Evolutionary conservation across 768 basidiomycete species (phyloP).

Genomic region (Asterophora lycoperdoides): DNA sequence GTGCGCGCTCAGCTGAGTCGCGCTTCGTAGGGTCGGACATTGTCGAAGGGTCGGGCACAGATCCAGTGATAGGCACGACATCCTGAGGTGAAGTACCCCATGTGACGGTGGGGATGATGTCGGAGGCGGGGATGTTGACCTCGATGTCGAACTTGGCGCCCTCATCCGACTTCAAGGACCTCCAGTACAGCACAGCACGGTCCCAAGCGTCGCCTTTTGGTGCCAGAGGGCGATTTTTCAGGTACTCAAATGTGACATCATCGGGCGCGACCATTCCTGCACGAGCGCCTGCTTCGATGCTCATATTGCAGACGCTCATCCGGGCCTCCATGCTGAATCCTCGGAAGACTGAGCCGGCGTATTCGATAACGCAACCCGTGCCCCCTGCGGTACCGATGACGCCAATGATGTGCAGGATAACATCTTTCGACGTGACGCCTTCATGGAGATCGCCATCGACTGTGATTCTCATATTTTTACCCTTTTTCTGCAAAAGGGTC

Average conservation of each 20-base stretch:
- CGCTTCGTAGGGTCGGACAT: constrained; percentile 64
- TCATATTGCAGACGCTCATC: constrained; percentile 94
- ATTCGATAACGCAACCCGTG: constrained; percentile 89
- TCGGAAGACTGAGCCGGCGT: constrained; percentile 84
- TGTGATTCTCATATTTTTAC: constrained; percentile 89
- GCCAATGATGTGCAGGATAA: constrained; percentile 87
- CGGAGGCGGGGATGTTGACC: constrained; percentile 73
- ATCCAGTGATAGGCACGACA: constrained; percentile 75
- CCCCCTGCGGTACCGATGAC: constrained; percentile 92
- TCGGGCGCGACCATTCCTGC: constrained; percentile 93
- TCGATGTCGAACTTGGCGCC: constrained; percentile 84
- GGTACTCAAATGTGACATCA: constrained; percentile 80
- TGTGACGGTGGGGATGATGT: constrained; percentile 86
- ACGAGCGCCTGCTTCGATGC: constrained; percentile 89
- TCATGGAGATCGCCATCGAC: constrained; percentile 79
- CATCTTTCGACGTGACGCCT: constrained; percentile 87
- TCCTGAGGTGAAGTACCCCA: constrained; percentile 95
- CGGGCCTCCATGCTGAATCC: constrained; percentile 86
- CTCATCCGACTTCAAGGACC: constrained; percentile 70
- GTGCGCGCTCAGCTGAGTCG: constrained; percentile 66
- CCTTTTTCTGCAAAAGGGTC: constrained; percentile 80
- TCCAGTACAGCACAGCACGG: constrained; percentile 81
- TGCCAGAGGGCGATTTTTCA: constrained; percentile 73
- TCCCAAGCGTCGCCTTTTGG: constrained; percentile 88
- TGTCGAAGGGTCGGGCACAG: constrained; percentile 69